Evolutionary conservation across 352 stramenopile genomes (phyloP).

Genomic region (Phytophthora crassamura): DNA sequence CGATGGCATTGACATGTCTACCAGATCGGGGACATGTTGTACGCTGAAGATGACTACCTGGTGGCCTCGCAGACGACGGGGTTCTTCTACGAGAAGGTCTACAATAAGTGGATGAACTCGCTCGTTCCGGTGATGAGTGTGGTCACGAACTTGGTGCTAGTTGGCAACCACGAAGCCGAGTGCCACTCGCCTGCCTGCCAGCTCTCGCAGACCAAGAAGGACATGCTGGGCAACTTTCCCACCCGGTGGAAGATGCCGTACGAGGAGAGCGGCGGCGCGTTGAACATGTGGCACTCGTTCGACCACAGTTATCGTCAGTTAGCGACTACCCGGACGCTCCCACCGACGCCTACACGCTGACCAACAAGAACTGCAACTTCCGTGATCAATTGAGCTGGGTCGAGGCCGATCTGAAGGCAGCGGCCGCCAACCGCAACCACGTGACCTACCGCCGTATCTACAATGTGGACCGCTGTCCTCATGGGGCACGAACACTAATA

Average conservation of each 20-base stretch:
- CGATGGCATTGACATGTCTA: constrained; percentile 63
- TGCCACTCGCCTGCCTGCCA: constrained; percentile 73
- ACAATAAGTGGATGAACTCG: constrained; percentile 86
- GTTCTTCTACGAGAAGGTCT: constrained; percentile 90
- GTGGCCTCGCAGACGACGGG: constrained; percentile 34
- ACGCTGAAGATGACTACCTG: constrained; percentile 41
- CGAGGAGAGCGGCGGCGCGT: constrained; percentile 38
- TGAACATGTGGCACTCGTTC: constrained; percentile 73
- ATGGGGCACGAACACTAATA: constrained; percentile 80
- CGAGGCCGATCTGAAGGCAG: constrained; percentile 63
- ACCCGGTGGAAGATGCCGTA: constrained; percentile 56
- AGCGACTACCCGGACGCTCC: constrained; percentile 58
- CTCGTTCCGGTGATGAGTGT: constrained; percentile 54
- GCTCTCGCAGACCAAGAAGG: constrained; percentile 41
- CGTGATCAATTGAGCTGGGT: constrained; percentile 59
- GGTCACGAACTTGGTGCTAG: constrained; percentile 84
- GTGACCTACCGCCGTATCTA: constrained; percentile 82
- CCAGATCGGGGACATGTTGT: constrained; percentile 79
- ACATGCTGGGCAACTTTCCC: constrained; percentile 60
- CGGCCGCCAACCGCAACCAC: constrained; percentile 51
- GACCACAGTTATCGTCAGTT: constrained; percentile 82
- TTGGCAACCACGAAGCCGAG: constrained; percentile 91
- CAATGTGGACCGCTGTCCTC: constrained; percentile 71
- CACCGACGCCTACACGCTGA: constrained; percentile 40
- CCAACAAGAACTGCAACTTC: constrained; percentile 49